Base-by-base conservation (phyloP, 2,329 filamentous ascomycete species). In the Ascochyta viciae-villosae region DNA sequence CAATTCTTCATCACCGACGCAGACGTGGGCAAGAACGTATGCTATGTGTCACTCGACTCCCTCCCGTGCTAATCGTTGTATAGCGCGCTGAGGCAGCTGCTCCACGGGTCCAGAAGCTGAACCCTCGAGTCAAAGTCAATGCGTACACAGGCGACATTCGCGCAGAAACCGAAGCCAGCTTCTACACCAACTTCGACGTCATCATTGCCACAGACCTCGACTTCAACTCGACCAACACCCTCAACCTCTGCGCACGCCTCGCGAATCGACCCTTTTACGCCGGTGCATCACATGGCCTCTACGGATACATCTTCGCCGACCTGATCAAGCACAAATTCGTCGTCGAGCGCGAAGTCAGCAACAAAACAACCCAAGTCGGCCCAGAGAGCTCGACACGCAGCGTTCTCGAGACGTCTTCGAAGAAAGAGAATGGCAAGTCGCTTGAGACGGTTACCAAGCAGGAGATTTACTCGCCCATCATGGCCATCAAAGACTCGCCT, bases 291-390 rank as follows among this genome's bases (percentile, higher is more conserved):
- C 91, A 97, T 72, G 95, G 95, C 44, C 85, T 96, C 73, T 98
- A 96, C 74, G 95, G 95, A 52, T 99, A 91, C 79, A 90, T 96
- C 63, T 99, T 99, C 74, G 90, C 90, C 54, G 95, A 99, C 74
- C 83, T 99, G 22, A 92, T 96, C 65, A 85, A 88, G 68, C 95
- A 99, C 75, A 88, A 93, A 68, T 99, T 92, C 71, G 87, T 95
- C 57, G 89, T 99, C 58, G 89, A 96, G 79, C 88, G 95, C 54
- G 87, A 91, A 58, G 88, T 89, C 61, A 88, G 90, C 54, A 98
- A 98, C 70, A 80, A 90, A 12, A 72, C 85, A 19, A 81, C 83
- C 0, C 53, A 63, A 7, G 66, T 77, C 3, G 88, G 87, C 0
- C 78, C 83, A 4, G 95, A 99, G 73, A 89, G 90, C 1, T 82